Conservation (phyloP, 805 yeast genomes). For the Lachancea meyersii region DNA sequence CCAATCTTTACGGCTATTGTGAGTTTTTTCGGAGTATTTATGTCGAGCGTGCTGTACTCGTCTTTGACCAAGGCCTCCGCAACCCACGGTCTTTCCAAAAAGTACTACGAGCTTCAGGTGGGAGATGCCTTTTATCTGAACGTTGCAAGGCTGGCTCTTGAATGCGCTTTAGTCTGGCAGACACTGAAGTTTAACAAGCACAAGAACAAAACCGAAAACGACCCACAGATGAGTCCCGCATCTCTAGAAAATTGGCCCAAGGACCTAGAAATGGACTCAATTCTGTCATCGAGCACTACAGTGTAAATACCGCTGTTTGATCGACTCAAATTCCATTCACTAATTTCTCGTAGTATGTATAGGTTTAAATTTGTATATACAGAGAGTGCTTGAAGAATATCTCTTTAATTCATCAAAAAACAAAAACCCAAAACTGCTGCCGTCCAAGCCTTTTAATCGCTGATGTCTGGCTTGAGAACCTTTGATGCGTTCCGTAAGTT, state of each 20-base stretch:
- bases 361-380: not conserved
- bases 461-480: conserved; percentile 39
- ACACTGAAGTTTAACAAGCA: not conserved
- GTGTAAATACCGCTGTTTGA: not conserved
- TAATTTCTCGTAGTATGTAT: too few species aligned
- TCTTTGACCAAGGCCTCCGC: conserved; percentile 1
- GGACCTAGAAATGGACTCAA: conserved; percentile 2
- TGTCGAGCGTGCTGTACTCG: not conserved
- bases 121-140: conserved; percentile 4
- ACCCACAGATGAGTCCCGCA: not conserved
- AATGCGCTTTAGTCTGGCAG: conserved; percentile 3
- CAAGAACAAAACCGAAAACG: not conserved
- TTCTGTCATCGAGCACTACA: conserved; percentile 4
- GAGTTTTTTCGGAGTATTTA: conserved; percentile 1
- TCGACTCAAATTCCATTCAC: not conserved
- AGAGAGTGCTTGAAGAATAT: not conserved
- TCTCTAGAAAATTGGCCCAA: not conserved
- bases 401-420: not conserved
- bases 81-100: conserved; percentile 3
- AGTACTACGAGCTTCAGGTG: not conserved
- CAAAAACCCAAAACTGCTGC: not conserved
- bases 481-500: conserved; percentile 69
- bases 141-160: conserved; percentile 2
- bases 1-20: not conserved
- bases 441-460: not conserved